phyloP scores from a whole-genome alignment of 306 rosid species.

The Lupinus albus region DNA sequence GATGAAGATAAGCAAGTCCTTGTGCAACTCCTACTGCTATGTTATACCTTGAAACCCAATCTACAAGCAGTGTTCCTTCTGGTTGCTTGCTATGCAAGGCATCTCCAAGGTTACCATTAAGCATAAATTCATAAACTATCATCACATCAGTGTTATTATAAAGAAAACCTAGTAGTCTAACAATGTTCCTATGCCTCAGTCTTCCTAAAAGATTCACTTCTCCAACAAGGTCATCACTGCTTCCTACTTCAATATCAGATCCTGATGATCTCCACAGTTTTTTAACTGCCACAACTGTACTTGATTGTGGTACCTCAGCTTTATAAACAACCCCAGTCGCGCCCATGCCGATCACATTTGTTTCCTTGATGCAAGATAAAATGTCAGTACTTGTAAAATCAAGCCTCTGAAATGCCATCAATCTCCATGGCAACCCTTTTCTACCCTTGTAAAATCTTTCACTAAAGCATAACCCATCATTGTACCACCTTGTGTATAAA shows the following conservation, averaged over 20 bases:
- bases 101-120: slow-evolving; percentile 82
- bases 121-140: slow-evolving; percentile 86
- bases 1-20: slow-evolving; percentile 94
- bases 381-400: slow-evolving; percentile 74
- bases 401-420: slow-evolving; percentile 93
- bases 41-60: slow-evolving; percentile 86
- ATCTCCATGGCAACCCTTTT: slow-evolving; percentile 95
- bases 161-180: slow-evolving; percentile 76
- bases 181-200: slow-evolving; percentile 88
- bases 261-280: slow-evolving; percentile 84
- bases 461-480: slow-evolving; percentile 64
- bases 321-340: slow-evolving; percentile 80
- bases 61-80: slow-evolving; percentile 71
- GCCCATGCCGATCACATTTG: slow-evolving; percentile 86
- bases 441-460: slow-evolving; percentile 60
- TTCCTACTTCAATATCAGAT: slow-evolving; percentile 70
- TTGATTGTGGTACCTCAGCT: slow-evolving; percentile 73
- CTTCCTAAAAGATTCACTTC: slow-evolving; percentile 90
- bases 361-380: slow-evolving; percentile 77
- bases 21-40: slow-evolving; percentile 85
- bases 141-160: slow-evolving; percentile 72
- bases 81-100: slow-evolving; percentile 79
- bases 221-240: slow-evolving; percentile 76
- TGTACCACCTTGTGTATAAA: slow-evolving; percentile 72
- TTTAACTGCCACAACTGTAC: slow-evolving; percentile 74